Base-by-base conservation (phyloP, 805 yeast genomes). In the Monosporozyma servazzii region DNA sequence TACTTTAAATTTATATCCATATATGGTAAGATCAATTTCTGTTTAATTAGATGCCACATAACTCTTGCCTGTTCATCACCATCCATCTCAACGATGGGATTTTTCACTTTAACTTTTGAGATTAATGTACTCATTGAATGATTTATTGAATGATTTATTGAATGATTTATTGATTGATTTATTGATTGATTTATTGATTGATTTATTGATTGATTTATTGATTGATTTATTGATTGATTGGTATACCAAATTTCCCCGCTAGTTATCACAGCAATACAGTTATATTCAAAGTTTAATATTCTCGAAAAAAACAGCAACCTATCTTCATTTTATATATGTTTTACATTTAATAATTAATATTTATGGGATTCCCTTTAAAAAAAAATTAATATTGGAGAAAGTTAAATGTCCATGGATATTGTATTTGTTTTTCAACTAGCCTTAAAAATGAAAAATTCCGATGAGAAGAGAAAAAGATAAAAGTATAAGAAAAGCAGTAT, bases 41-140 rank as follows among this genome's bases (percentile, higher is more conserved):
- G 90, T 68, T 86, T 87, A 71, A 90, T 90, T 62, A 82, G 69
- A 60, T 87, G 77, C 98, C 98, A 91, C 75, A 90, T 90, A 69
- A 90, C 87, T 67, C 98, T 79, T 65, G 98, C 90, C 87, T 84
- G 86, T 73, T 90, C 98, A 71, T 90, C 98, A 56, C 98, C 98
- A 64, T 90, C 98, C 86, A 91, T 80, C 69, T 91, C 98, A 56
- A 90, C 97, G 61, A 90, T 79, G 57, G 98, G 97, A 63, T 79
- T 86, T 69, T 79, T 77, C 53, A 90, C 97, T 57, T 77, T 73
- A 68, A 90, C 84, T 68, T 88, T 47, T 37, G 44, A 41, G 6
- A 41, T 3, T 4, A 21, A 15, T 10, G 17, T 27, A 11, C 17
- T 41, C 44, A 41, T 41, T 41, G 40, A 8, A 10, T 37, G 3